These are phyloP conservation scores for Coniophora puteana DNA, from an alignment of 1,284 basidiomycete species.

Conservation along the genomic window DNA sequence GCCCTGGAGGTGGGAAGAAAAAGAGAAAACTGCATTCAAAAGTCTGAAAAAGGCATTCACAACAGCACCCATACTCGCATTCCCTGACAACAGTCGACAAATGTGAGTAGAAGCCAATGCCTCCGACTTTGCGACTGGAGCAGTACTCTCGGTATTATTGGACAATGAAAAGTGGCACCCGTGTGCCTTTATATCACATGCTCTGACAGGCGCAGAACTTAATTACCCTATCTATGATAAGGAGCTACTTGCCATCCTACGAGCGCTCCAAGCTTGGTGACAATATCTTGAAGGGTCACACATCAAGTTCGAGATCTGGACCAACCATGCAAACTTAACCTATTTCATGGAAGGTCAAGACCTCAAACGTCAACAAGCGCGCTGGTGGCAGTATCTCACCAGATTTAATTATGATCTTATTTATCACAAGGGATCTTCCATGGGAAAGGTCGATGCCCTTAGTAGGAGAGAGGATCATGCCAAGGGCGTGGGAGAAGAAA, in stretches of 20 bases:
- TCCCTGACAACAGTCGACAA: conserved; percentile 15
- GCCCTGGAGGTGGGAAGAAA: conserved; percentile 9
- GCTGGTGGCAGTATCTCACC: conserved; percentile 22
- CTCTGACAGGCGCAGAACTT: conserved; percentile 6
- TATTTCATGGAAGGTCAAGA: conserved; percentile 3
- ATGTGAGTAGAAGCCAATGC: conserved; percentile 27
- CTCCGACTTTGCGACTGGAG: conserved; percentile 26
- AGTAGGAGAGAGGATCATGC: conserved; percentile 33
- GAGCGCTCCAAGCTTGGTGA: conserved; percentile 15
- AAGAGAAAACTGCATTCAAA: conserved; percentile 21
- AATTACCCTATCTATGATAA: conserved; percentile 20
- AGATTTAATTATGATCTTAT: no score
- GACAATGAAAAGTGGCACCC: conserved; percentile 17
- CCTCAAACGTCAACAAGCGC: conserved; percentile 15
- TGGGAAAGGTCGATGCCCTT: no score
- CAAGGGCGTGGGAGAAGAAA: conserved; percentile 21
- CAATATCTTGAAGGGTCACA: conserved; percentile 24
- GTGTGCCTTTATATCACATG: conserved; percentile 10
- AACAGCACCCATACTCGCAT: conserved; percentile 15
- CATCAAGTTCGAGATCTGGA: conserved; percentile 17
- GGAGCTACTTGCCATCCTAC: conserved; percentile 21
- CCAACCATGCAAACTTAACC: conserved; percentile 6
- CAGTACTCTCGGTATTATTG: conserved; percentile 2
- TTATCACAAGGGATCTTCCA: no score
- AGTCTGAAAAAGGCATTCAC: conserved; percentile 21